phyloP scores from a whole-genome alignment of 2,329 filamentous ascomycete genomes.

The Trichoderma sp. region DNA sequence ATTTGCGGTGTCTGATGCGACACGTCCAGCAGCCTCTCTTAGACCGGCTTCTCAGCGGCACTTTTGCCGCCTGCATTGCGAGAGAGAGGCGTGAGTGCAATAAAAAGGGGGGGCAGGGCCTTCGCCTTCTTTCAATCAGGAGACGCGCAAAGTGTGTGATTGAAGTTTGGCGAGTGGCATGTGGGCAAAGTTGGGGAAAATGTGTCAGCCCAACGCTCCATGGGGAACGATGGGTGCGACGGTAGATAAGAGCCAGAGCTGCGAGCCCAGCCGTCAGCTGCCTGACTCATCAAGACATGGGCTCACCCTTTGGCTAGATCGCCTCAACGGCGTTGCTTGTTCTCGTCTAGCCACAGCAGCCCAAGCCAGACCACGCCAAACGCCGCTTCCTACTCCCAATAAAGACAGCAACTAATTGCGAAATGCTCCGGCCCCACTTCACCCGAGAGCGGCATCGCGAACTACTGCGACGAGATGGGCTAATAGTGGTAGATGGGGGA shows the following conservation, averaged over 20 bases:
- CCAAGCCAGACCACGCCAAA: neutral
- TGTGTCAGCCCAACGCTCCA: slow-evolving; percentile 21
- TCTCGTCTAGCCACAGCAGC: neutral
- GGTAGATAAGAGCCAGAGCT: slow-evolving; percentile 14
- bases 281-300: slow-evolving; percentile 25
- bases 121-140: neutral
- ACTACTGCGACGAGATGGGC: slow-evolving; percentile 2
- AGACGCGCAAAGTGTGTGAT: slow-evolving; percentile 17
- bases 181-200: slow-evolving; percentile 27
- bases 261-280: slow-evolving; percentile 18
- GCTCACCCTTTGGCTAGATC: neutral
- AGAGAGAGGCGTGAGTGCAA: slow-evolving; percentile 12
- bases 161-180: slow-evolving; percentile 19
- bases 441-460: slow-evolving; percentile 1
- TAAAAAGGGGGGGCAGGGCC: neutral
- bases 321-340: neutral
- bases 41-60: slow-evolving; percentile 19
- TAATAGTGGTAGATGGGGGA: neutral
- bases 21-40: slow-evolving; percentile 26
- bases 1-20: slow-evolving; percentile 26
- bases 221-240: slow-evolving; percentile 16
- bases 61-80: slow-evolving; percentile 12
- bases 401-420: neutral
- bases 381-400: neutral
- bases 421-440: slow-evolving; percentile 12